Evolutionary conservation across 805 yeast species (phyloP).

Genomic region (Nadsonia fulvescens): DNA sequence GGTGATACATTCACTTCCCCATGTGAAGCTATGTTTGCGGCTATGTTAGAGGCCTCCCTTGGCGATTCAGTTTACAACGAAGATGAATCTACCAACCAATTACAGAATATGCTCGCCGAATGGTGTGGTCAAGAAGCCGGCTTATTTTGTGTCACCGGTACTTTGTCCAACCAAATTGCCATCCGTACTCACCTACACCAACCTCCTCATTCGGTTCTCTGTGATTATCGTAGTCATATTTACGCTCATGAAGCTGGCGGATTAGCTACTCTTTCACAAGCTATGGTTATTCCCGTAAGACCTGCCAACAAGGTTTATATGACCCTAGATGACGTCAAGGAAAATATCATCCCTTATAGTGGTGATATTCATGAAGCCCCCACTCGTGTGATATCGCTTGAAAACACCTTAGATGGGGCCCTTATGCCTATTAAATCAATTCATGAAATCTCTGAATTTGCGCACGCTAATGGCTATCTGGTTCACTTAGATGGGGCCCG

Average conservation of each 20-base stretch:
- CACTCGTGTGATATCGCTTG: constrained; percentile 66
- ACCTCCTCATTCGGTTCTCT: constrained; percentile 73
- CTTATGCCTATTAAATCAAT: constrained; percentile 69
- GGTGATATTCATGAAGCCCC: constrained; percentile 84
- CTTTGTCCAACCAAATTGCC: constrained; percentile 78
- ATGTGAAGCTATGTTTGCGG: constrained; percentile 47
- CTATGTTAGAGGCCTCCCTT: constrained; percentile 35
- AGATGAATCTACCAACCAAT: constrained; percentile 46
- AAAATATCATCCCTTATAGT: constrained; percentile 48
- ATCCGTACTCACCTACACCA: constrained; percentile 55
- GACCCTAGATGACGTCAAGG: constrained; percentile 62
- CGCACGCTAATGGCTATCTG: constrained; percentile 35
- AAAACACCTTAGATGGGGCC: constrained; percentile 76
- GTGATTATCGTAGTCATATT: constrained; percentile 77
- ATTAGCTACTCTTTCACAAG: constrained; percentile 71
- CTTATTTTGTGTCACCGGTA: constrained; percentile 73
- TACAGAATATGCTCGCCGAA: constrained; percentile 47
- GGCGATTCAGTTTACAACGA: constrained; percentile 89
- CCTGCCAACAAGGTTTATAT: constrained; percentile 63
- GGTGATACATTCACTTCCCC: constrained; percentile 88
- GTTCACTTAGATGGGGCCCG: constrained; percentile 94
- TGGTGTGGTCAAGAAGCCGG: constrained; percentile 71
- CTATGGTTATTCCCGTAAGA: constrained; percentile 71
- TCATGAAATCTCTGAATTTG: constrained; percentile 49
- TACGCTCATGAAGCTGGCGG: constrained; percentile 84